Evolutionary conservation across 371 early-diverging fungal genomes (phyloP), one percentile per base, ranked within the genome.

Genomic region (Mucor velutinosus): DNA sequence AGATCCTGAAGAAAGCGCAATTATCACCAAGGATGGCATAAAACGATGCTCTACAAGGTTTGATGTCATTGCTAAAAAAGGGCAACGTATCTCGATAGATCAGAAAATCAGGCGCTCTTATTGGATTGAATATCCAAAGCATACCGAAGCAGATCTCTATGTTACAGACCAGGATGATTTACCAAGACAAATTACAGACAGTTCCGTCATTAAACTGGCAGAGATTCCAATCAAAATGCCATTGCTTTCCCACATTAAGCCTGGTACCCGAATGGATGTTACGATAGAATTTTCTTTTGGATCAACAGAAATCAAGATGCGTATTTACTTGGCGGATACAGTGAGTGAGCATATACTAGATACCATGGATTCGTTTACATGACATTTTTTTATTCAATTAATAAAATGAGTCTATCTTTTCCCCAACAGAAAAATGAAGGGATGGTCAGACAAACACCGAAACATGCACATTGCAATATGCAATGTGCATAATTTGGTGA

Each of bases 221-320:
- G 79, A 83, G 49, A 76, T 83, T 60, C 80, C 83, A 25, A 78
- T 83, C 14, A 81, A 79, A 15, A 83, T 83, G 83, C 83, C 83
- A 35, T 64, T 75, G 12, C 59, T 80, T 7, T 68, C 81, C 12
- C 74, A 81, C 29, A 77, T 79, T 3, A 68, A 74, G 63, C 76
- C 79, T 60, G 83, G 83, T 8, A 76, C 79, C 53, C 79, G 77
- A 53, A 76, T 83, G 15, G 81, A 81, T 58, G 58, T 83, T n/a
- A 74, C 79, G 39, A 77, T 80, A 61, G 75, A 65, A 64, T 80
- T 77, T 73, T 66, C 68, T 43, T 77, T 75, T 39, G 58, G 66
- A 0, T 51, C 33, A 35, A 53, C 71, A 15, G 71, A 71, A 33
- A 47, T 70, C 12, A 65, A 64, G 21, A 61, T 70, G 45, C 17